phyloP scores from a whole-genome alignment of 495 filamentous ascomycete genomes.

The Pyrenula aspistea region DNA sequence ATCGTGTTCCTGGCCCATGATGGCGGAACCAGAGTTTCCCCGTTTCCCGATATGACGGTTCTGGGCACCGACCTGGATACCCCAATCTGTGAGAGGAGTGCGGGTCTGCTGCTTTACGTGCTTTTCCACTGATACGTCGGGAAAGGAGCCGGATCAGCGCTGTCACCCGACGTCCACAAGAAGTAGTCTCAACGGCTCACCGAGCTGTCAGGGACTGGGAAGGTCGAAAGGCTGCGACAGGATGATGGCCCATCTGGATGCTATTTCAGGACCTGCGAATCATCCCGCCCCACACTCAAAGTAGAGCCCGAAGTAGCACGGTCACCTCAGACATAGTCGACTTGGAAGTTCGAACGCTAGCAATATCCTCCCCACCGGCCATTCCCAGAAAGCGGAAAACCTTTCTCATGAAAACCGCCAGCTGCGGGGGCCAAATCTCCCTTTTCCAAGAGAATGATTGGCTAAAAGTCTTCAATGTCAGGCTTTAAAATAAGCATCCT shows the following conservation, averaged over 20 bases:
- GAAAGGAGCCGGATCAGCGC: too few species aligned
- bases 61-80: too few species aligned
- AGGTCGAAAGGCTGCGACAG: not conserved
- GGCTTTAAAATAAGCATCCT: not conserved
- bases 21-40: too few species aligned
- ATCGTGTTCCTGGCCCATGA: too few species aligned
- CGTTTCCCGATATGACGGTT: too few species aligned
- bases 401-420: not conserved
- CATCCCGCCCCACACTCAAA: not conserved
- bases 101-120: too few species aligned
- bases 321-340: too few species aligned
- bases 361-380: not conserved
- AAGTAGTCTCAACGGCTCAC: too few species aligned
- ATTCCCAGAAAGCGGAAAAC: not conserved
- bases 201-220: not conserved
- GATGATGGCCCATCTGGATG: not conserved
- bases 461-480: not conserved
- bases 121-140: too few species aligned
- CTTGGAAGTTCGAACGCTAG: not conserved
- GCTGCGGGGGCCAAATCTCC: not conserved
- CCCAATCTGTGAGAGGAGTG: too few species aligned
- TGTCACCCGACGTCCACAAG: too few species aligned
- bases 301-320: not conserved
- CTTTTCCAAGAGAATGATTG: not conserved
- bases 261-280: not conserved